phyloP scores from a whole-genome alignment of 208 protist genomes.

The Leishmania martiniquensis region DNA sequence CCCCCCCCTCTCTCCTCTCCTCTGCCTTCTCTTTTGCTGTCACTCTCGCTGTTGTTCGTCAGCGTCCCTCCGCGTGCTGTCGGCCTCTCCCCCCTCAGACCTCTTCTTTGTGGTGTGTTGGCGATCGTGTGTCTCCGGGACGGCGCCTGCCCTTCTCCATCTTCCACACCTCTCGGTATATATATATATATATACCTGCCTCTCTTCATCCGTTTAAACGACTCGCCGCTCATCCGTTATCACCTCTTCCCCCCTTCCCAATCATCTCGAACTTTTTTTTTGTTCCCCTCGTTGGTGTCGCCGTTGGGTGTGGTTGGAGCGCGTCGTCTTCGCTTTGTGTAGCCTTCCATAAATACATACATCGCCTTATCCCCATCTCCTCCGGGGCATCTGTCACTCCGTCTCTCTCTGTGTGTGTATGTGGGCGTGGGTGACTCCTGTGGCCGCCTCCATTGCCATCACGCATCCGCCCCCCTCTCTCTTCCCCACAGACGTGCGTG shows the following conservation, averaged over 20 bases:
- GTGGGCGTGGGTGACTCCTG: neutral
- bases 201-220: neutral
- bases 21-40: neutral
- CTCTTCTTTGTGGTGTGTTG: no score
- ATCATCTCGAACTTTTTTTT: neutral
- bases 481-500: neutral
- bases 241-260: neutral
- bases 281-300: neutral
- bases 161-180: no score
- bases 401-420: neutral
- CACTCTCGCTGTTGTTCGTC: neutral
- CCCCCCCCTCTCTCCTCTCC: neutral
- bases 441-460: neutral
- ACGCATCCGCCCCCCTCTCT: neutral
- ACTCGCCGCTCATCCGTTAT: neutral
- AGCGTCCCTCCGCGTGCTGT: constrained; percentile 2
- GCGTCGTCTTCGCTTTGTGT: neutral
- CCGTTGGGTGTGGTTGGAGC: neutral
- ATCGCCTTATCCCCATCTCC: no score
- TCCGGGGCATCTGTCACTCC: no score
- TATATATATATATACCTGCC: no score
- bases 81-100: neutral
- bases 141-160: neutral
- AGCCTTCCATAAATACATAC: no score
- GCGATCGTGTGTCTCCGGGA: no score